These are phyloP conservation scores for Actinomortierella wolfii DNA, from an alignment of 371 early-diverging fungal genomes.

Conservation along the genomic window DNA sequence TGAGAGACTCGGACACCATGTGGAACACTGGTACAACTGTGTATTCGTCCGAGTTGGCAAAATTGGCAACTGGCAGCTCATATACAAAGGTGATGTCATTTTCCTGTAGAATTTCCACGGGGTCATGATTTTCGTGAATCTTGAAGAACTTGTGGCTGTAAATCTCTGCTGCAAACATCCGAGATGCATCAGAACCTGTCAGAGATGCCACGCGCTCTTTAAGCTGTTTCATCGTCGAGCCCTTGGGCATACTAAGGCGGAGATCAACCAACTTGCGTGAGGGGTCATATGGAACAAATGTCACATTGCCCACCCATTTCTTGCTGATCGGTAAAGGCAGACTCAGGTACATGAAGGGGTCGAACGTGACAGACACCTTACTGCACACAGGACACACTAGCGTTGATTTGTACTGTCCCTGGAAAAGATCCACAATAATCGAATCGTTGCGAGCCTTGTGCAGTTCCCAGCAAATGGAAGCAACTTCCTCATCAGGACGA, in stretches of 20 bases:
- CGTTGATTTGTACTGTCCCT: slow-evolving; percentile 80
- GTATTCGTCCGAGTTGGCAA: slow-evolving; percentile 29
- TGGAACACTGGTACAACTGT: slow-evolving; percentile 41
- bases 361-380: slow-evolving; percentile 70
- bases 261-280: slow-evolving; percentile 47
- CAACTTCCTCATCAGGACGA: slow-evolving; percentile 64
- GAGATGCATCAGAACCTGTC: slow-evolving; percentile 43
- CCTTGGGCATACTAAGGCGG: slow-evolving; percentile 53
- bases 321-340: slow-evolving; percentile 65
- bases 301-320: slow-evolving; percentile 50
- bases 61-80: slow-evolving; percentile 57
- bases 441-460: slow-evolving; percentile 72
- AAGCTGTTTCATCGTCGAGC: slow-evolving; percentile 66
- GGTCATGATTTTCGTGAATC: slow-evolving; percentile 63
- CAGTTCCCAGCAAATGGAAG: slow-evolving; percentile 60
- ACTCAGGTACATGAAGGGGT: slow-evolving; percentile 75
- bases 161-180: slow-evolving; percentile 68
- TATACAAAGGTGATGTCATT: slow-evolving; percentile 73
- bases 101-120: slow-evolving; percentile 59
- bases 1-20: slow-evolving; percentile 3
- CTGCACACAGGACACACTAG: slow-evolving; percentile 72
- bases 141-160: slow-evolving; percentile 66
- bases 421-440: slow-evolving; percentile 80
- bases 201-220: slow-evolving; percentile 66
- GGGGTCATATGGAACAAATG: slow-evolving; percentile 62